phyloP scores from a whole-genome alignment of 2,329 filamentous ascomycete genomes.

The Ilyonectria destructans region DNA sequence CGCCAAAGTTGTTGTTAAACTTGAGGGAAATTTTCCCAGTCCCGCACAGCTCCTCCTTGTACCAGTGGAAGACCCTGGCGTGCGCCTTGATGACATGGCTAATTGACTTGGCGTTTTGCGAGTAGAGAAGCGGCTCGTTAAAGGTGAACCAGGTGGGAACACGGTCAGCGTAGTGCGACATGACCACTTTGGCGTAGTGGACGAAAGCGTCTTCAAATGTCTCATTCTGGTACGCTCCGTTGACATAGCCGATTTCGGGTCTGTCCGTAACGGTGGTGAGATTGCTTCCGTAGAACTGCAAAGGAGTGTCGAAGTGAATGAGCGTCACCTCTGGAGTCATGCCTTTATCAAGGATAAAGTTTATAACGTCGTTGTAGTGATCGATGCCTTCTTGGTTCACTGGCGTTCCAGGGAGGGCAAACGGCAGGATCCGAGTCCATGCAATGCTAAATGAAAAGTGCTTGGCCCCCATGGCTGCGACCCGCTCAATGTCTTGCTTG shows the following conservation, averaged over 20 bases:
- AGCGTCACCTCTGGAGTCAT: slow-evolving; percentile 66
- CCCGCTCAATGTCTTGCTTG: slow-evolving; percentile 70
- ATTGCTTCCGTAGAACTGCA: slow-evolving; percentile 60
- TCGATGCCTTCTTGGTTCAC: slow-evolving; percentile 67
- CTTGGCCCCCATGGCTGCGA: slow-evolving; percentile 67
- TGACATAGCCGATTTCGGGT: slow-evolving; percentile 57
- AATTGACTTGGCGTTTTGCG: slow-evolving; percentile 57
- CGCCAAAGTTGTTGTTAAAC: slow-evolving; percentile 66
- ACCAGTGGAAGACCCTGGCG: slow-evolving; percentile 67
- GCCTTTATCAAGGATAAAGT: slow-evolving; percentile 64
- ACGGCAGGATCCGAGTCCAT: slow-evolving; percentile 69
- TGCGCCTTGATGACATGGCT: slow-evolving; percentile 65
- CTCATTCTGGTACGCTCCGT: slow-evolving; percentile 63
- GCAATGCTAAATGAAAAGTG: slow-evolving; percentile 69
- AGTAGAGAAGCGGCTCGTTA: slow-evolving; percentile 66
- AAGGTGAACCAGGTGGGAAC: slow-evolving; percentile 69
- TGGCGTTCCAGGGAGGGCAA: slow-evolving; percentile 64
- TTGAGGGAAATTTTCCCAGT: slow-evolving; percentile 67
- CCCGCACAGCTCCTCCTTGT: slow-evolving; percentile 68
- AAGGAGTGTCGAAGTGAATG: slow-evolving; percentile 65
- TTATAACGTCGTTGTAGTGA: slow-evolving; percentile 70
- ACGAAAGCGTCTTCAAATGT: slow-evolving; percentile 67
- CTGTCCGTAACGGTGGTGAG: slow-evolving; percentile 39
- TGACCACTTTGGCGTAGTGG: slow-evolving; percentile 68
- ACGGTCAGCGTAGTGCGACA: slow-evolving; percentile 67